Conservation (phyloP, 2,329 filamentous ascomycete genomes). For the Verticillium dahliae region DNA sequence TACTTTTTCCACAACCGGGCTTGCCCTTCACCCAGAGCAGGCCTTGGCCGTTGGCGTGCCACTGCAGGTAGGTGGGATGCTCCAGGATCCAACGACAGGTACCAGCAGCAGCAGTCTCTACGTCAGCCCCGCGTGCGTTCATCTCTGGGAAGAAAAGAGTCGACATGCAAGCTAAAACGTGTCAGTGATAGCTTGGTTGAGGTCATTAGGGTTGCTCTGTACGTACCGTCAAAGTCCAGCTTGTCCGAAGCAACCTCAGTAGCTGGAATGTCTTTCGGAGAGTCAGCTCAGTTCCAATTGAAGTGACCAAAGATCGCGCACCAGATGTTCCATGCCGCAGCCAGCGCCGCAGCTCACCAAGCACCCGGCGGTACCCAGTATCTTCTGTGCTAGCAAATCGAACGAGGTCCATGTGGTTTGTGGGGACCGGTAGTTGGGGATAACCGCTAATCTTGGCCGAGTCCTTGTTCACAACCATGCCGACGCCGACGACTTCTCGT, state of each 20-base stretch:
- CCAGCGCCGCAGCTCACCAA: not conserved
- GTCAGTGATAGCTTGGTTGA: not conserved
- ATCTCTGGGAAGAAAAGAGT: constrained; percentile 24
- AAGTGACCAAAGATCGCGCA: not conserved
- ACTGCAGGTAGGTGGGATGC: constrained; percentile 16
- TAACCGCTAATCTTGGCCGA: not conserved
- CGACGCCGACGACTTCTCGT: not conserved
- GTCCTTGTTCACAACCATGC: not conserved
- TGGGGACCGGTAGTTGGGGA: not conserved
- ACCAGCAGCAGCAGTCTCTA: constrained; percentile 13
- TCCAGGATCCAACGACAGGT: constrained; percentile 26
- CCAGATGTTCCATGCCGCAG: not conserved
- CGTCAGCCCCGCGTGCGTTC: constrained; percentile 15
- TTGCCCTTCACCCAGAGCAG: constrained; percentile 33
- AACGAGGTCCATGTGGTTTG: not conserved
- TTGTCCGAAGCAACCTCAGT: not conserved
- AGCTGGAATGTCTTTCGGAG: not conserved
- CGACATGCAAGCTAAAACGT: constrained; percentile 15
- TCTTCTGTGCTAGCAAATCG: not conserved
- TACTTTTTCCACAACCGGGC: constrained; percentile 33
- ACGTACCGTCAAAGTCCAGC: not conserved
- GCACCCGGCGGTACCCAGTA: not conserved
- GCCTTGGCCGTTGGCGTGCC: constrained; percentile 10
- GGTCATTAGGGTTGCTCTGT: not conserved
- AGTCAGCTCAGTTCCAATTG: not conserved